Evolutionary conservation across 768 basidiomycete genomes (phyloP).

Genomic region (Cystobasidiopsis lactophilus): DNA sequence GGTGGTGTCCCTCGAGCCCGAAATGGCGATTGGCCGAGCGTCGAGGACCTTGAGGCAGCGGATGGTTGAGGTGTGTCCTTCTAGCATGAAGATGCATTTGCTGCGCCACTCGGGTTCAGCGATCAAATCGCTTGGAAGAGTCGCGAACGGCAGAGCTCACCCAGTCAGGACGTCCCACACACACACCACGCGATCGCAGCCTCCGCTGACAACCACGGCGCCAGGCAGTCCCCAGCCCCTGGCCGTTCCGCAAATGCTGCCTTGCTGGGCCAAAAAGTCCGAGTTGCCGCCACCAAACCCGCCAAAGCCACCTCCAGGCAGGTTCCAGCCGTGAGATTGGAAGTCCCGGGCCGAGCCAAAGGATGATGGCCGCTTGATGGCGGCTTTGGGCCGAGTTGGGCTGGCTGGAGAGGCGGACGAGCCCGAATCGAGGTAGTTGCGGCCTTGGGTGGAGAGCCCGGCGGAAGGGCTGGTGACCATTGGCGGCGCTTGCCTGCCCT

Average conservation of each 20-base stretch:
- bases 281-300: conserved; percentile 14
- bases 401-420: too few relatives aligned
- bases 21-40: conserved; percentile 66
- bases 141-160: conserved; percentile 28
- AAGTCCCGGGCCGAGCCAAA: conserved; percentile 1
- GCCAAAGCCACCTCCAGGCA: conserved; percentile 5
- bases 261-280: conserved; percentile 14
- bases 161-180: conserved; percentile 82
- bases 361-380: neutral
- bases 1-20: conserved; percentile 68
- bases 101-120: conserved; percentile 18
- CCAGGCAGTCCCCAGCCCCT: conserved; percentile 76
- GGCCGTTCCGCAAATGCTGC: conserved; percentile 37
- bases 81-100: conserved; percentile 52
- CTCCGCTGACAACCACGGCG: conserved; percentile 66
- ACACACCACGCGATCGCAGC: conserved; percentile 72
- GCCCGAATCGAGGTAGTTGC: neutral
- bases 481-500: too few relatives aligned
- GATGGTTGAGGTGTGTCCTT: conserved; percentile 73
- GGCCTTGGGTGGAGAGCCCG: neutral
- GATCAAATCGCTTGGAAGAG: conserved; percentile 2
- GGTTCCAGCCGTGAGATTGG: neutral
- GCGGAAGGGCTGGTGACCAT: neutral
- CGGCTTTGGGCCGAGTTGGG: too few relatives aligned
- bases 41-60: conserved; percentile 74